Conservation (phyloP, 345 rosid genomes). For the Hypericum androsaemum region DNA sequence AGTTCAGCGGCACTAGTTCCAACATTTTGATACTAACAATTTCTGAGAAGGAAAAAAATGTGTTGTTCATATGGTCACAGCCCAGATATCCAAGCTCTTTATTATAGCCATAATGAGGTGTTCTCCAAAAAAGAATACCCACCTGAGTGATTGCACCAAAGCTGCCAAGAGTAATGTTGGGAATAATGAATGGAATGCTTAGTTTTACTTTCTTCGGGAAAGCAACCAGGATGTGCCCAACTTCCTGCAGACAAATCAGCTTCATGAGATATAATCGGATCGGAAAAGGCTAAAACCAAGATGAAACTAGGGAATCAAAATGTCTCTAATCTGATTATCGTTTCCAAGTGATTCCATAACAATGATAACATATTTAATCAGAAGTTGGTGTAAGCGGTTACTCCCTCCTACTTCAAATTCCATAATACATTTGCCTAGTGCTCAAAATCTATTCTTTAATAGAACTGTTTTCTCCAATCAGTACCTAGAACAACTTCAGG, state of each 20-base stretch:
- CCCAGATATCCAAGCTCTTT: no score
- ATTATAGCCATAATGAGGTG: not conserved
- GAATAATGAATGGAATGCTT: slow-evolving; percentile 89
- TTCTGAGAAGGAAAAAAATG: not conserved
- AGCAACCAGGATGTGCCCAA: slow-evolving; percentile 84
- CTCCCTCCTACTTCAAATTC: no score
- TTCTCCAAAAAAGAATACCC: not conserved
- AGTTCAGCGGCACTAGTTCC: not conserved
- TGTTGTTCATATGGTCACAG: no score
- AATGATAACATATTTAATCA: no score
- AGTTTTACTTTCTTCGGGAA: slow-evolving; percentile 84
- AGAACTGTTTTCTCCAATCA: no score
- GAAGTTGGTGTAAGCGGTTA: no score
- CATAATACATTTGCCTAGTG: no score
- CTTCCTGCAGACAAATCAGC: slow-evolving; percentile 47
- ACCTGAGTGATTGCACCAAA: slow-evolving; percentile 99
- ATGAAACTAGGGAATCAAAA: not conserved
- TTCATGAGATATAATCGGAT: slow-evolving; percentile 8
- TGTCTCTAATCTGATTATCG: not conserved
- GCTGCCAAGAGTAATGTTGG: slow-evolving; percentile 94
- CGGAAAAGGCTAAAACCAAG: not conserved
- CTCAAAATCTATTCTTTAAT: no score
- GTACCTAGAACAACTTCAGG: no score
- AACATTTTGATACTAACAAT: no score
- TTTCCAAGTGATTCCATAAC: no score